Conservation (phyloP, 2,329 filamentous ascomycete species). For the Aspergillus carbonarius region DNA sequence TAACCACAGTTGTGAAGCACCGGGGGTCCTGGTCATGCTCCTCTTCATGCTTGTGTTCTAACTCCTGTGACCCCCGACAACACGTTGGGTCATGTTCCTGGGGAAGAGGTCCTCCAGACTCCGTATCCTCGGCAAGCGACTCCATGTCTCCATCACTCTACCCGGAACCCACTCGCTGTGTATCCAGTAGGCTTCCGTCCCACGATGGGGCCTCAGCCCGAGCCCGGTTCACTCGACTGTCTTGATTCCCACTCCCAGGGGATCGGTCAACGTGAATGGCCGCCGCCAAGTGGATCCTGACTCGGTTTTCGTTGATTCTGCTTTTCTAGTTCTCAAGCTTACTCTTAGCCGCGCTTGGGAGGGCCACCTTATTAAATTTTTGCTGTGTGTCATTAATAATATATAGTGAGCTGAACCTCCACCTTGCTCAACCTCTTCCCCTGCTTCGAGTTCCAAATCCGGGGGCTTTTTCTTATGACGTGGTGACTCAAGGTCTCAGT, state of each 20-base stretch:
- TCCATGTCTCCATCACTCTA: slow-evolving; percentile 5
- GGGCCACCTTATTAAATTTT: slow-evolving; percentile 3
- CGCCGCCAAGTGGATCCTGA: slow-evolving; percentile 1
- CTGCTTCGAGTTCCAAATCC: neutral
- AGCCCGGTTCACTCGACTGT: slow-evolving; percentile 1
- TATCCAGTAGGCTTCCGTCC: slow-evolving; percentile 11
- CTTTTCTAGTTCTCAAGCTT: slow-evolving; percentile 16
- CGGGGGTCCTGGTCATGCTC: neutral
- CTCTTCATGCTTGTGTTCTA: neutral
- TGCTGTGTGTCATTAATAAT: slow-evolving; percentile 1
- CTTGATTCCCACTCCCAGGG: neutral
- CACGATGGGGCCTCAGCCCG: slow-evolving; percentile 5
- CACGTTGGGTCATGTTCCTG: neutral
- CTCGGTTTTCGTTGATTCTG: neutral
- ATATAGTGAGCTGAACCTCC: neutral
- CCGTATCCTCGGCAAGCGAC: slow-evolving; percentile 3
- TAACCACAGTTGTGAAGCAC: neutral
- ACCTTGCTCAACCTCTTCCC: neutral
- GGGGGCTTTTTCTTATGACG: neutral
- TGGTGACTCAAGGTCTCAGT: neutral
- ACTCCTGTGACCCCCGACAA: neutral
- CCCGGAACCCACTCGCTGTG: slow-evolving; percentile 6
- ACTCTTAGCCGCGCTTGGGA: slow-evolving; percentile 1
- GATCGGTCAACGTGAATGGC: neutral
- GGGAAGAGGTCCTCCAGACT: neutral